Evolutionary conservation across 2,329 filamentous ascomycete species (phyloP).

Genomic region (Cladosporium colombiae): DNA sequence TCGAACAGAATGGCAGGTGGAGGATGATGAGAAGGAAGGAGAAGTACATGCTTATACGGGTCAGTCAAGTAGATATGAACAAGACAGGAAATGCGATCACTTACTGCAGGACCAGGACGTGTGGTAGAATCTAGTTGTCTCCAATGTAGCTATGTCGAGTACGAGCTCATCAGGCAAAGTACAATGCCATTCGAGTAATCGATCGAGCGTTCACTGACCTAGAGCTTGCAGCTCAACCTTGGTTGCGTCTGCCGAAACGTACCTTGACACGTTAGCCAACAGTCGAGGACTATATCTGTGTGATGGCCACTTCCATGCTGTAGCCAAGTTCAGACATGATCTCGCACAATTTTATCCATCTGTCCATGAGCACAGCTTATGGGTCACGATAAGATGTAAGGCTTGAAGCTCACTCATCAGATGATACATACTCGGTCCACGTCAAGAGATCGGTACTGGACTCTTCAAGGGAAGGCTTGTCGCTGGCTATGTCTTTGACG

Average conservation of each 20-base stretch:
- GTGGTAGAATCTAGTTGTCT: background rate
- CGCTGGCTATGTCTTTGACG: constrained; percentile 1
- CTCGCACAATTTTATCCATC: background rate
- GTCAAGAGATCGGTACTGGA: background rate
- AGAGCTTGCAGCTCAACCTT: background rate
- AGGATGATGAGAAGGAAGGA: background rate
- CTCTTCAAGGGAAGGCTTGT: background rate
- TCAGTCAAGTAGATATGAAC: background rate
- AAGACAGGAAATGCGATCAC: background rate
- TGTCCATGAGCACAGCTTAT: background rate
- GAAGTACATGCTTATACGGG: background rate
- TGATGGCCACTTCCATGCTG: background rate
- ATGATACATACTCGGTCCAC: background rate
- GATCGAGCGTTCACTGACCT: background rate
- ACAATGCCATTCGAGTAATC: background rate
- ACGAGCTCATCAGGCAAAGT: background rate
- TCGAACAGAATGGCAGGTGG: constrained; percentile 2
- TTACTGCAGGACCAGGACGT: background rate
- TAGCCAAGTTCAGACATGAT: background rate
- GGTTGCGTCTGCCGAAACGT: background rate
- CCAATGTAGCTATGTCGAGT: background rate
- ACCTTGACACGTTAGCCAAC: background rate
- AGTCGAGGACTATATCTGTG: background rate
- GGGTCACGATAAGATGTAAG: background rate
- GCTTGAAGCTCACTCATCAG: background rate